phyloP scores from a whole-genome alignment of 1,284 basidiomycete species.

The Rhodofomes roseus region DNA sequence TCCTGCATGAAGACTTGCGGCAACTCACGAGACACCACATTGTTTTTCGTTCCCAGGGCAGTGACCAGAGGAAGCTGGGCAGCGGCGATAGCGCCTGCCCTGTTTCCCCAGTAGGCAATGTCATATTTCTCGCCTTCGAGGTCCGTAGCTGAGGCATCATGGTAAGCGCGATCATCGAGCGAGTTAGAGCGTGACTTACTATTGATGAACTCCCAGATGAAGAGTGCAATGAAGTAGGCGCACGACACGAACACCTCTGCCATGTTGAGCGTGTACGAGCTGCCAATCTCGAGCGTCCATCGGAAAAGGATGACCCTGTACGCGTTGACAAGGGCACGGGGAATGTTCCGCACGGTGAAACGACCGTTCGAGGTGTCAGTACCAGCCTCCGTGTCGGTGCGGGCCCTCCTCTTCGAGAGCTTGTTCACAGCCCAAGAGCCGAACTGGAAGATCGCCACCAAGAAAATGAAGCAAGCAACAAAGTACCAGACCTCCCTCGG shows the following conservation, averaged over 20 bases:
- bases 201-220: slow-evolving; percentile 46
- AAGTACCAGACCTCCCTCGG: slow-evolving; percentile 43
- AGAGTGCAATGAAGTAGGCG: slow-evolving; percentile 42
- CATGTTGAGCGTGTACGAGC: slow-evolving; percentile 42
- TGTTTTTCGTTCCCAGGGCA: slow-evolving; percentile 63
- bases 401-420: slow-evolving; percentile 9
- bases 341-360: slow-evolving; percentile 30
- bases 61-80: slow-evolving; percentile 61
- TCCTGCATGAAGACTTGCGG: background rate
- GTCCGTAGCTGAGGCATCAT: slow-evolving; percentile 31
- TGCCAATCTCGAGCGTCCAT: slow-evolving; percentile 40
- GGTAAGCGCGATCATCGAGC: background rate
- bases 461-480: slow-evolving; percentile 37
- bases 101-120: slow-evolving; percentile 41
- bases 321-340: slow-evolving; percentile 36
- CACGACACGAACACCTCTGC: slow-evolving; percentile 43
- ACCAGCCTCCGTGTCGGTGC: slow-evolving; percentile 23
- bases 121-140: slow-evolving; percentile 32
- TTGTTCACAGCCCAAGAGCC: slow-evolving; percentile 21
- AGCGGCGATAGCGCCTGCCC: slow-evolving; percentile 46
- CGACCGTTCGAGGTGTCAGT: slow-evolving; percentile 2
- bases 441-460: slow-evolving; percentile 38
- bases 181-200: slow-evolving; percentile 32
- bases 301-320: slow-evolving; percentile 49
- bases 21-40: slow-evolving; percentile 51